phyloP scores from a whole-genome alignment of 345 rosid genomes.

The Eucalyptus virginea region DNA sequence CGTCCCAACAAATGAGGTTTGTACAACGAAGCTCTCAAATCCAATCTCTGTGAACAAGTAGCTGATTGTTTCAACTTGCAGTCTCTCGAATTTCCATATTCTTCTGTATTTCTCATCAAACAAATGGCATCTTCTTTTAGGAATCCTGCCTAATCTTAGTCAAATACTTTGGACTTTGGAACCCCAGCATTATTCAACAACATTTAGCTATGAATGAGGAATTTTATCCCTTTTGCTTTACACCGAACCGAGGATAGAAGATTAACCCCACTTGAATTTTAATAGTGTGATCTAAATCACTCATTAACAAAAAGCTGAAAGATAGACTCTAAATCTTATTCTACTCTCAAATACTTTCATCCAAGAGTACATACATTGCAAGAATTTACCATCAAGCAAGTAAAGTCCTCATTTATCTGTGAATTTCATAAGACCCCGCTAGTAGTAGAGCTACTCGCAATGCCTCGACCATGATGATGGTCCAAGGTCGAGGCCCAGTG shows the following conservation, averaged over 20 bases:
- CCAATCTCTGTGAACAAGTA: not conserved
- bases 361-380: not conserved
- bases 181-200: not conserved
- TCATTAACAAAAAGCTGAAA: not conserved
- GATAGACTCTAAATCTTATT: not conserved
- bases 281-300: not conserved
- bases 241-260: not conserved
- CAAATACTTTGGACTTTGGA: not conserved
- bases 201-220: not conserved
- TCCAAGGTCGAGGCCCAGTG: not conserved
- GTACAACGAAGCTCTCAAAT: not conserved
- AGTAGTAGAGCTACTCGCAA: not conserved
- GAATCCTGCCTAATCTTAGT: not conserved
- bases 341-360: not conserved
- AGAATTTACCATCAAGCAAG: not conserved
- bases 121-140: not conserved
- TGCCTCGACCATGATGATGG: not conserved
- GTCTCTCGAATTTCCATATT: not conserved
- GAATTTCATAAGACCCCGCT: not conserved
- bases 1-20: not conserved
- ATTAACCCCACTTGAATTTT: not conserved
- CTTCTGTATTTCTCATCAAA: not conserved
- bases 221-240: not conserved
- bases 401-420: not conserved
- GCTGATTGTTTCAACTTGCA: not conserved